Evolutionary conservation across 768 basidiomycete species (phyloP), one percentile per base, ranked within the genome.

Genomic region (Trametopsis cervina): DNA sequence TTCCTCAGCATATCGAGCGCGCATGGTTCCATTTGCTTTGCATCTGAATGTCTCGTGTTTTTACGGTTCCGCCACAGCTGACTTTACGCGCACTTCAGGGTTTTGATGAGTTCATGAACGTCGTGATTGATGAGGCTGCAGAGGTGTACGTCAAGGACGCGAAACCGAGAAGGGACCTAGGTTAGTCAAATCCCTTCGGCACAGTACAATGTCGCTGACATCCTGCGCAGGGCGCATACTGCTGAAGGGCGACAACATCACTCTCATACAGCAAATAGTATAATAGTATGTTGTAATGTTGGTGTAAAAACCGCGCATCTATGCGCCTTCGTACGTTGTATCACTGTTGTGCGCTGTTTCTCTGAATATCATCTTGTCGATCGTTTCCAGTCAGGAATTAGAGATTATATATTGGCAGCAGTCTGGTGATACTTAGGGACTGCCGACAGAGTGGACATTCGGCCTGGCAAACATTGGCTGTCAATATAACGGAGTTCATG

Each of bases 71-170:
- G 21, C 50, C 44, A 18, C 43, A 44, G 52, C 64, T 72, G 52
- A 67, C 37, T 15, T 33, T n/a, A n/a, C 38, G 29, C 36, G 29
- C 15, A 33, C 37, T 45, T 49, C 46, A 97, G 95, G 94, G 95
- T 35, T 99, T 99, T 59, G 95, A 99, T 63, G 95, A 99, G 66
- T 99, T 97, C 69, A 99, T 99, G 95, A 99, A 99, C 63, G 69
- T 99, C 24, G 89, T 97, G 27, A 69, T 99, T 20, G 95, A 99
- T 57, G 89, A 96, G 42, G 91, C 94, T 38, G 78, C 80, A 44
- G 95, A 99, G 66, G 84, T 96, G 10, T 95, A 81, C 60, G 81
- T 93, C 42, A 91, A 92, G 64, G 91, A 90, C 52, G 83, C 80
- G 46, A 89, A 93, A 68, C 87, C 90, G 39, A 74, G 86, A 58